Conservation (phyloP, 306 rosid genomes). For the Gastrolobium bilobum region DNA sequence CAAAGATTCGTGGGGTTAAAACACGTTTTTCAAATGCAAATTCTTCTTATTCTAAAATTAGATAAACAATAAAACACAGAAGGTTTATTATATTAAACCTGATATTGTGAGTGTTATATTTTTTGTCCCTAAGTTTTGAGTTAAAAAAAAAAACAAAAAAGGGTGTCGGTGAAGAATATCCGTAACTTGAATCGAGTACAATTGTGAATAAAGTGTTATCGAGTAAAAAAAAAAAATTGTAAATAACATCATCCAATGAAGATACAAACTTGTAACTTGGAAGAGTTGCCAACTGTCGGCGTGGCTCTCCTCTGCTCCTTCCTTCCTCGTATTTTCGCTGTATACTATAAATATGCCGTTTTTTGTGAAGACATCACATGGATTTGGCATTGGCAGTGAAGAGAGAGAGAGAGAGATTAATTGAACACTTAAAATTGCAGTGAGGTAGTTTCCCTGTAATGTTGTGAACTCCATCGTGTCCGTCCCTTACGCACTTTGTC, state of each 20-base stretch:
- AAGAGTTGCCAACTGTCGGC: constrained; percentile 58
- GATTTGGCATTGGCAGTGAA: background rate
- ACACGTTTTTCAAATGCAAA: background rate
- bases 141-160: background rate
- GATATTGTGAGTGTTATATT: too few species aligned
- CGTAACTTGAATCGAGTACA: background rate
- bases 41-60: background rate
- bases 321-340: constrained; percentile 42
- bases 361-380: constrained; percentile 48
- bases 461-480: constrained; percentile 51
- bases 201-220: background rate
- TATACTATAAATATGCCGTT: constrained; percentile 43
- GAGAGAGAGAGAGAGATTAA: constrained; percentile 6
- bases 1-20: background rate
- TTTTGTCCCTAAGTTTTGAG: too few species aligned
- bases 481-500: constrained; percentile 47
- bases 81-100: background rate
- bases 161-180: constrained; percentile 32
- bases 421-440: constrained; percentile 43
- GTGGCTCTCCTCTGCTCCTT: background rate
- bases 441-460: constrained; percentile 50
- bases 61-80: background rate
- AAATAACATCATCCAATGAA: background rate
- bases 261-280: background rate
- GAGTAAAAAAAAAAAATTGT: background rate